A percentile compares a stretch with the other conserved stretches of the same genome.
phyloP scores from a whole-genome alignment of 2,329 filamentous ascomycete species.

The Pseudogymnoascus sp. region DNA sequence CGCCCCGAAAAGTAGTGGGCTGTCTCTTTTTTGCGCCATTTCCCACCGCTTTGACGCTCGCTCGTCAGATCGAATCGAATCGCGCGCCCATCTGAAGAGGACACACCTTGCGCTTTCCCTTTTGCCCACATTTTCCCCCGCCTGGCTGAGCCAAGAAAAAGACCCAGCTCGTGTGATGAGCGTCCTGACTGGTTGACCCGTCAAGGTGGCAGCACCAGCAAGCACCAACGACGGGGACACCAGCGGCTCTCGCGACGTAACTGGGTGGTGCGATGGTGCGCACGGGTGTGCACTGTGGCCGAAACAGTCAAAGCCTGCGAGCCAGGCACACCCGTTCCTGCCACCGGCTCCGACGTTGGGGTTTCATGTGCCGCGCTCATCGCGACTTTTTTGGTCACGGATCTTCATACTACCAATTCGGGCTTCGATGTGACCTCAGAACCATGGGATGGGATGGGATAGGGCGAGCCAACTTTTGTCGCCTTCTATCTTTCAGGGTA shows the following conservation, averaged over 20 bases:
- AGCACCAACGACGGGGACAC: constrained; percentile 2
- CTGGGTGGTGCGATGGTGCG: neutral
- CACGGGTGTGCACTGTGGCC: neutral
- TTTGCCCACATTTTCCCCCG: neutral
- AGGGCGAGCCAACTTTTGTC: neutral
- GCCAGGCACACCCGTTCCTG: constrained; percentile 3
- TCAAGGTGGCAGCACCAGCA: constrained; percentile 4
- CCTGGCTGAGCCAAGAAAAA: neutral
- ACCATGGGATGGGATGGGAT: constrained; percentile 1
- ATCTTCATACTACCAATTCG: neutral
- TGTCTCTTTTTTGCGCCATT: constrained; percentile 3
- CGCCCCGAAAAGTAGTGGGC: neutral
- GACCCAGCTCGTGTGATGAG: neutral
- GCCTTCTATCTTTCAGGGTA: neutral
- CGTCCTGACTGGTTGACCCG: neutral
- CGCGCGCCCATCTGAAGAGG: neutral
- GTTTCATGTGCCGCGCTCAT: constrained; percentile 8
- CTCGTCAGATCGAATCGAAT: too few relatives aligned
- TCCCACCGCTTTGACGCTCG: neutral
- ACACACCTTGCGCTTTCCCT: neutral
- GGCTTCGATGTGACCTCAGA: neutral
- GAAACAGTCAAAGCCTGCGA: constrained; percentile 8
- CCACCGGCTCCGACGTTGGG: neutral
- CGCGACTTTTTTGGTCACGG: constrained; percentile 3
- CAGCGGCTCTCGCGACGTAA: neutral